phyloP scores from a whole-genome alignment of 371 early-diverging fungal species.

The Mortierella sp. region DNA sequence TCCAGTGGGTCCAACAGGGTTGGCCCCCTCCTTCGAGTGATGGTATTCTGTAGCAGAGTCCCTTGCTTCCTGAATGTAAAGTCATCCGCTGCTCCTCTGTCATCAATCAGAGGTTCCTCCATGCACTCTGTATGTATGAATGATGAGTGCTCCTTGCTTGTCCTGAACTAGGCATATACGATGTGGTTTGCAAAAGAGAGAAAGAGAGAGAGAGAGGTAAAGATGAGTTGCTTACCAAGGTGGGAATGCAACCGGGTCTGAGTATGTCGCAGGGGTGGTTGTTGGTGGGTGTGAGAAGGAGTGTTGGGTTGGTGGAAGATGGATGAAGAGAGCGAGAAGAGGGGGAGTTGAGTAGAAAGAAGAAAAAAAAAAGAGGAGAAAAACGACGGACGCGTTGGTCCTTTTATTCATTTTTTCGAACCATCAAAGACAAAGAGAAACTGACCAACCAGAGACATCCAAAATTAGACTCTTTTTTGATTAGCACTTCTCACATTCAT shows the following conservation, averaged over 20 bases:
- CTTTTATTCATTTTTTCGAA: neutral
- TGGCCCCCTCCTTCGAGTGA: neutral
- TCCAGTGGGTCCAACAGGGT: constrained; percentile 38
- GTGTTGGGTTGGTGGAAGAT: neutral
- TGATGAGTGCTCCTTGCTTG: neutral
- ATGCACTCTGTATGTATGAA: neutral
- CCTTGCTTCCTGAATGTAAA: neutral
- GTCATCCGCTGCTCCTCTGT: neutral
- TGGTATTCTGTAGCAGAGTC: neutral
- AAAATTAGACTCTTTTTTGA: neutral
- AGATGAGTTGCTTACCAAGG: neutral
- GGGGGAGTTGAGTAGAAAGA: constrained; percentile 2
- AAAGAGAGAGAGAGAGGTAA: neutral
- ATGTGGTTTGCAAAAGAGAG: neutral
- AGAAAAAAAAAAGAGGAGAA: neutral
- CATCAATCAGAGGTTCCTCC: neutral
- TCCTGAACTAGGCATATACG: neutral
- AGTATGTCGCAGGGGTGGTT: neutral
- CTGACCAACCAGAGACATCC: constrained; percentile 1
- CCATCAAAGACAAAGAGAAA: neutral
- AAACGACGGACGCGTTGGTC: neutral
- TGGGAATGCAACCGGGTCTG: neutral
- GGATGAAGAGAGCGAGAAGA: neutral
- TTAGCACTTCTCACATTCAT: neutral
- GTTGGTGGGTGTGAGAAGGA: neutral